These are phyloP conservation scores for Populus davidiana DNA, from an alignment of 345 rosid genomes.

Conservation along the genomic window DNA sequence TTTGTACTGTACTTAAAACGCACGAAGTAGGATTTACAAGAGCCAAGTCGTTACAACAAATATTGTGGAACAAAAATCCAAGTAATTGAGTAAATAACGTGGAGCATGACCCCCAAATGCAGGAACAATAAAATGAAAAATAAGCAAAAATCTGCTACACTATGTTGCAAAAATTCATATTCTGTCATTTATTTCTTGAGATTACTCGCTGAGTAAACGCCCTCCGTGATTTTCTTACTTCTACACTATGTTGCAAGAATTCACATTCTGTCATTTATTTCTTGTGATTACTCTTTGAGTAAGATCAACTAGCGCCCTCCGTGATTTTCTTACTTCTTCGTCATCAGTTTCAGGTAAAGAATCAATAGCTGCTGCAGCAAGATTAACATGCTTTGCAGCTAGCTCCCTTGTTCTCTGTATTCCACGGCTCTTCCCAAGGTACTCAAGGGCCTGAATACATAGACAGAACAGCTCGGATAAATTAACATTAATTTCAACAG, in stretches of 20 bases:
- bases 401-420: constrained; percentile 78
- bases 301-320: constrained; percentile 81
- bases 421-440: constrained; percentile 84
- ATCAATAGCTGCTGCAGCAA: constrained; percentile 73
- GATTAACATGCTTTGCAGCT: constrained; percentile 71
- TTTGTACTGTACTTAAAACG: background rate
- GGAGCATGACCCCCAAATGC: constrained; percentile 1
- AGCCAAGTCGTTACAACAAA: constrained; percentile 1
- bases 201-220: constrained; percentile 82
- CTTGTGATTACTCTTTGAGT: constrained; percentile 76
- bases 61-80: constrained; percentile 15
- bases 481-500: background rate
- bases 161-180: too few relatives aligned
- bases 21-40: background rate
- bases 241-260: background rate
- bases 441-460: constrained; percentile 63
- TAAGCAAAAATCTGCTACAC: constrained; percentile 13
- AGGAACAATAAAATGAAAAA: constrained; percentile 5
- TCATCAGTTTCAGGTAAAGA: constrained; percentile 69
- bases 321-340: constrained; percentile 64
- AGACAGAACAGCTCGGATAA: constrained; percentile 1
- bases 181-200: constrained; percentile 60
- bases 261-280: constrained; percentile 44
- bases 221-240: constrained; percentile 67
- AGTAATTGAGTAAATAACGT: background rate